Conservation (phyloP, 2,329 filamentous ascomycete genomes). For the Aulographum hederae region DNA sequence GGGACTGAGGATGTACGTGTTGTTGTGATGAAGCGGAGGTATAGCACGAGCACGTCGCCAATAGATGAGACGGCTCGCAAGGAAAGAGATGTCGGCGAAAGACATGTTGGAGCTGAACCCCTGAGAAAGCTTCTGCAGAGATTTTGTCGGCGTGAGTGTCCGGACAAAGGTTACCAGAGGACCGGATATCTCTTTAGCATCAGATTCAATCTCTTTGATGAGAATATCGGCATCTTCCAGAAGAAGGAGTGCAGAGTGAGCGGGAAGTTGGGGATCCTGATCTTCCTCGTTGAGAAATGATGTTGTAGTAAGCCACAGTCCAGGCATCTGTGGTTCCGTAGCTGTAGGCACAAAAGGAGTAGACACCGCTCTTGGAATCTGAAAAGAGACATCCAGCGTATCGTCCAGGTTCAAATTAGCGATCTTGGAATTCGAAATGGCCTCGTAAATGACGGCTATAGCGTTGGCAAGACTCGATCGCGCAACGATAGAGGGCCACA, state of each 20-base stretch:
- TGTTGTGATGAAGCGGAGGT: slow-evolving; percentile 71
- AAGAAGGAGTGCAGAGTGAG: slow-evolving; percentile 72
- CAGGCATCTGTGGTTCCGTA: slow-evolving; percentile 49
- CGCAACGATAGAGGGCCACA: slow-evolving; percentile 55
- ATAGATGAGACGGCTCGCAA: slow-evolving; percentile 85
- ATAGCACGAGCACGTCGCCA: slow-evolving; percentile 89
- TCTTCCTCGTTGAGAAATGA: slow-evolving; percentile 54
- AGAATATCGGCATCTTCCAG: slow-evolving; percentile 71
- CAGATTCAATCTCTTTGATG: slow-evolving; percentile 47
- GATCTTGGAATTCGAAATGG: slow-evolving; percentile 70
- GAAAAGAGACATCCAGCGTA: slow-evolving; percentile 39
- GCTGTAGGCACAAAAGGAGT: slow-evolving; percentile 55
- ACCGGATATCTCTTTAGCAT: slow-evolving; percentile 56
- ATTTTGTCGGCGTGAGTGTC: slow-evolving; percentile 40
- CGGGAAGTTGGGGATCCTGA: slow-evolving; percentile 47
- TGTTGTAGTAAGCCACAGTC: slow-evolving; percentile 80
- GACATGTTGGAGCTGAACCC: slow-evolving; percentile 44
- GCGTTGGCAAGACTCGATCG: slow-evolving; percentile 65
- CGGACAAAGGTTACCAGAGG: slow-evolving; percentile 59
- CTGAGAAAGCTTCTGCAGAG: slow-evolving; percentile 53
- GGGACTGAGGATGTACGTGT: slow-evolving; percentile 81
- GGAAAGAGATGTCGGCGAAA: slow-evolving; percentile 63
- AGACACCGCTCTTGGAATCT: slow-evolving; percentile 44
- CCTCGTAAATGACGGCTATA: slow-evolving; percentile 64
- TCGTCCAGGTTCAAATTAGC: slow-evolving; percentile 63